Conservation (phyloP, 768 basidiomycete genomes). For the Antrodiella citrinella region DNA sequence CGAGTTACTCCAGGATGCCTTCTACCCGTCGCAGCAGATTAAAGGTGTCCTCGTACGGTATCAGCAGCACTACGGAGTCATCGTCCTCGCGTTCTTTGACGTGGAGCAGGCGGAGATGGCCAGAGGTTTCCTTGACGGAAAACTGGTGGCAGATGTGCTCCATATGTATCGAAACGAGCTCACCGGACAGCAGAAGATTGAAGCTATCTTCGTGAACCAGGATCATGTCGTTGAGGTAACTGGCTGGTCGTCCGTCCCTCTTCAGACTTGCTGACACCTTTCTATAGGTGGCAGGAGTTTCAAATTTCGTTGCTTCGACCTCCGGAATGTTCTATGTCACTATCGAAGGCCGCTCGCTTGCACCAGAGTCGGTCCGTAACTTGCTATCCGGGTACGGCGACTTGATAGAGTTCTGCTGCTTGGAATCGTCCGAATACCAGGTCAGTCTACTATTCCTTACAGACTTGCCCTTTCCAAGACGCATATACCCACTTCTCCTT, state of each 20-base stretch:
- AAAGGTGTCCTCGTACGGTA: slow-evolving; percentile 51
- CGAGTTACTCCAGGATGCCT: slow-evolving; percentile 21
- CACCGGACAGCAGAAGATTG: slow-evolving; percentile 7
- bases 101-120: slow-evolving; percentile 44
- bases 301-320: no score
- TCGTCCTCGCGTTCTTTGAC: slow-evolving; percentile 57
- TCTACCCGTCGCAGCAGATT: slow-evolving; percentile 27
- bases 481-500: not conserved
- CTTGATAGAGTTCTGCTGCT: no score
- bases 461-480: not conserved
- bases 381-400: no score
- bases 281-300: not conserved
- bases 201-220: no score
- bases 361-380: no score
- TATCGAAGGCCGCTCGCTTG: no score
- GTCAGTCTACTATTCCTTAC: slow-evolving; percentile 2
- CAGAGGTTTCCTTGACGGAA: slow-evolving; percentile 8
- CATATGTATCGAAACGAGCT: not conserved
- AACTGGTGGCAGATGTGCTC: slow-evolving; percentile 13
- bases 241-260: not conserved
- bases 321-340: no score
- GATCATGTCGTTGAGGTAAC: slow-evolving; percentile 6
- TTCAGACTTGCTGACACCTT: not conserved
- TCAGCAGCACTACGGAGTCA: slow-evolving; percentile 40
- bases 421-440: slow-evolving; percentile 5